These are phyloP conservation scores for Erucastrum elatum DNA, from an alignment of 345 rosid species.

Conservation along the genomic window DNA sequence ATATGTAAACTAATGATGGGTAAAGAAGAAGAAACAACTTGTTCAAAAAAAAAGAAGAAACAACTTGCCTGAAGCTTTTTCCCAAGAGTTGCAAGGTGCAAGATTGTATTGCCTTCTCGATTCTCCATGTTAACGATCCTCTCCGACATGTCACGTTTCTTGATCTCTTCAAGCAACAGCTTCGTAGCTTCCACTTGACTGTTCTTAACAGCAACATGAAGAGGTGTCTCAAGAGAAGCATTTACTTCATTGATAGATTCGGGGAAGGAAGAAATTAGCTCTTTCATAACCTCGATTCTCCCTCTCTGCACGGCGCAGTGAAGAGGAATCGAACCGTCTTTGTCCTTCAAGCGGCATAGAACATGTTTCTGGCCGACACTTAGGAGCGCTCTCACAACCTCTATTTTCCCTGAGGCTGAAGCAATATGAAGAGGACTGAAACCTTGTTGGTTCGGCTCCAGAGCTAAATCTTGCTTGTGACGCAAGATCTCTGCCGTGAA, in stretches of 20 bases:
- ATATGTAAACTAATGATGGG: not conserved
- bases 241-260: constrained; percentile 4
- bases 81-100: constrained; percentile 35
- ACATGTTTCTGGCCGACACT: not conserved
- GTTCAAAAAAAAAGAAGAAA: not conserved
- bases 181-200: constrained; percentile 26
- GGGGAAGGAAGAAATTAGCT: constrained; percentile 12
- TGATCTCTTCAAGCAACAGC: constrained; percentile 21
- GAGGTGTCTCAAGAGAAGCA: constrained; percentile 26
- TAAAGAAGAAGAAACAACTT: not conserved
- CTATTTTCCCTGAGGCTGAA: constrained; percentile 8
- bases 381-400: constrained; percentile 10
- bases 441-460: constrained; percentile 14
- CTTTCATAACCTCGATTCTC: constrained; percentile 10
- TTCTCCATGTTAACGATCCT: constrained; percentile 6
- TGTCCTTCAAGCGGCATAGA: constrained; percentile 23
- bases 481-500: constrained; percentile 7
- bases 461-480: constrained; percentile 14
- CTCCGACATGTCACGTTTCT: not conserved
- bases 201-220: constrained; percentile 30
- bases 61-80: constrained; percentile 27
- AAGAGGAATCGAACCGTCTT: constrained; percentile 27
- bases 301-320: constrained; percentile 20
- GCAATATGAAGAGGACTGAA: constrained; percentile 28
- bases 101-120: constrained; percentile 29